Base-by-base conservation (phyloP, 1,139 yeast species). In the Debaryomyces psychrophilus region DNA sequence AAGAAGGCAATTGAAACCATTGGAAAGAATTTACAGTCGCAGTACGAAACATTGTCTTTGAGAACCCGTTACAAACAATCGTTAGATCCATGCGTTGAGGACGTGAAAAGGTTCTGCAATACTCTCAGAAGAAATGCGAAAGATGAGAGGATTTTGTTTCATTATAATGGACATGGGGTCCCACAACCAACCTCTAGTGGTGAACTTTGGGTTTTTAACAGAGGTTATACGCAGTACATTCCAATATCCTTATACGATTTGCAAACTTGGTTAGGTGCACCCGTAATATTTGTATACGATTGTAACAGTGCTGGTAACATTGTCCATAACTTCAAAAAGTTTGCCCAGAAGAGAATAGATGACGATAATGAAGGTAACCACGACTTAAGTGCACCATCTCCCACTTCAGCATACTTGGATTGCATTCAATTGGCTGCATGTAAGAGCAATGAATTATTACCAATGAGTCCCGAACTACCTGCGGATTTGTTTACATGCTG, bases 121-220 rank as follows among this genome's bases (percentile, higher is more conserved):
- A 87, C 95, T 0, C 70, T 93, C 51, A 74, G 99, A 56, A 76
- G 98, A 47, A 87, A 88, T 48, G 96, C 98, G 4, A 88, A 93
- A 60, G 98, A 93, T 52, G 92, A 86, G 60, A 77, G 99, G 45
- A 87, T 92, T 8, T 65, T 93, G 44, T 93, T 93, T 65, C 99
- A 95, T 63, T 93, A 95, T 64, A 93, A 93, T 59, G 99, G 99
- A 3, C 99, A 93, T 61, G 99, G 99, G 14, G 99, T 93, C 2
- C 99, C 99, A 0, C 90, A 90, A 55, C 99, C 99, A 0, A 95
- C 99, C 0, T 83, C 90, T 25, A 83, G 92, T 45, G 99, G 99
- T n/a, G 99, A 93, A 61, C 90, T 93, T 18, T 93, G 99, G 99
- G 98, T 95, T 12, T 93, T 93, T 69, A 93, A 93, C 65, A 74